These are phyloP conservation scores for Euphorbia celastroides DNA, from an alignment of 441 rosid species.

Conservation along the genomic window DNA sequence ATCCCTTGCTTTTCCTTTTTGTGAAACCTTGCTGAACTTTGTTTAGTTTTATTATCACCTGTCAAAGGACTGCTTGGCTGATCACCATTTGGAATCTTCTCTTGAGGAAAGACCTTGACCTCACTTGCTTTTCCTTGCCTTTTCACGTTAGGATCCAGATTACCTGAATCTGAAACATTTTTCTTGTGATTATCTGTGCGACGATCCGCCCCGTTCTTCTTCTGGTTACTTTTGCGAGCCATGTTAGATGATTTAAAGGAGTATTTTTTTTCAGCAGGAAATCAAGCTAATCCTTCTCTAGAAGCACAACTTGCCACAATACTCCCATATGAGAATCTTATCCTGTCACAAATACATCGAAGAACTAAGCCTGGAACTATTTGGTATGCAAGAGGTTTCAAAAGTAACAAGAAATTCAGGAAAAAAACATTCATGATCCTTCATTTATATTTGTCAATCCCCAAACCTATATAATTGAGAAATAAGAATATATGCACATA, in stretches of 20 bases:
- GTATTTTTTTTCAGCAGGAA: slow-evolving; percentile 11
- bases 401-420: slow-evolving; percentile 3
- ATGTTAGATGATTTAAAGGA: slow-evolving; percentile 22
- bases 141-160: slow-evolving; percentile 26
- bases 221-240: slow-evolving; percentile 89
- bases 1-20: slow-evolving; percentile 35
- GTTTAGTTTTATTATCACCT: slow-evolving; percentile 29
- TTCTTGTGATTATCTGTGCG: slow-evolving; percentile 41
- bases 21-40: slow-evolving; percentile 24
- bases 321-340: slow-evolving; percentile 10
- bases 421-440: background rate
- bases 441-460: background rate
- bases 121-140: slow-evolving; percentile 42
- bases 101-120: slow-evolving; percentile 36
- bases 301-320: slow-evolving; percentile 15
- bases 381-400: background rate
- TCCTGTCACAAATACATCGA: slow-evolving; percentile 27
- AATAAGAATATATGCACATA: background rate
- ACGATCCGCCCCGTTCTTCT: slow-evolving; percentile 63
- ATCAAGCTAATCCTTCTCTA: slow-evolving; percentile 25
- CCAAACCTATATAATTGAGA: background rate
- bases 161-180: slow-evolving; percentile 45
- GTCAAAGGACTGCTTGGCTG: slow-evolving; percentile 24
- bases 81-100: slow-evolving; percentile 40
- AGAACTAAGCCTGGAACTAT: slow-evolving; percentile 1